Base-by-base conservation (phyloP, 495 filamentous ascomycete genomes). In the Tetracladium setigerum region DNA sequence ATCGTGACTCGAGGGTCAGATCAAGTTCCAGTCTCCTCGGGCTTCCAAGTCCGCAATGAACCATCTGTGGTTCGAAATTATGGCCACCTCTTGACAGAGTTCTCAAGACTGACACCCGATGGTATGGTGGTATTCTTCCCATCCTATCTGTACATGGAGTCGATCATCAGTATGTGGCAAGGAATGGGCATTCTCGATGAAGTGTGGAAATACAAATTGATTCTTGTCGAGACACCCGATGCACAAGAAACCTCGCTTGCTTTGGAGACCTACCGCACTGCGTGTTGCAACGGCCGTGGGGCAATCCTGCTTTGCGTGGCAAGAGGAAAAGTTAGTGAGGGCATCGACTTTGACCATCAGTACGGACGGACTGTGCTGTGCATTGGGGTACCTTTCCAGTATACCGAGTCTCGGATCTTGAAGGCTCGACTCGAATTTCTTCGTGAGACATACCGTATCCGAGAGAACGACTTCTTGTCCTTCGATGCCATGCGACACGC, bases 401-500 rank as follows among this genome's bases (percentile, higher is more conserved):
- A 99, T 68, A 99, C 94, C 11, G 91, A 97, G 61, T 96, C 91
- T 1, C 82, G 92, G 27, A 97, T 99, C 50, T 74, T 99, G 30
- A 97, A 96, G 67, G 94, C 94, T 1, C 81, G 94, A 6, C 81
- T 99, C 15, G 88, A 97, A 62, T 99, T 99, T 63, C 70, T 99
- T 9, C 79, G 94, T 35, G 94, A 99, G 63, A 96, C 85, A 13
- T 99, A 96, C 69, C 85, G 89, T 37, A 99, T 99, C 63, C 78
- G 87, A 36, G 94, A 97, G 64, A 95, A 94, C 57, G 94, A 99
- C 60, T 99, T 99, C 62, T 68, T 99, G 2, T 97, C 94, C 31
- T 99, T 97, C 77, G 92, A 97, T 62, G 94, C 92, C 16, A 99
- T 97, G 90, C 78, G 94, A 19, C 94, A 99, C 60, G 94, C 92